phyloP scores from a whole-genome alignment of 371 early-diverging fungal species.

The Rhizomucor pusillus region DNA sequence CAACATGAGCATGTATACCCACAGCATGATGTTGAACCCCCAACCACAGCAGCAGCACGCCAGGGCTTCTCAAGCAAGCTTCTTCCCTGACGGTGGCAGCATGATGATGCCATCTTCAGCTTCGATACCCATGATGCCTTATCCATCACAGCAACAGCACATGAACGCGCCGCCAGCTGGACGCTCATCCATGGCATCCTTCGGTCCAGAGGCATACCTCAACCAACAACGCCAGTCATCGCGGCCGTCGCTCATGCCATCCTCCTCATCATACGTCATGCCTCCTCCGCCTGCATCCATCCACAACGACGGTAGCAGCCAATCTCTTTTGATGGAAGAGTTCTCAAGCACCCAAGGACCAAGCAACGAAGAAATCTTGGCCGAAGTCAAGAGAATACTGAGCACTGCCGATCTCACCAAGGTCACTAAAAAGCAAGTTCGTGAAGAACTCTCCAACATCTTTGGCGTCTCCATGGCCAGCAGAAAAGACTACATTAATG shows the following conservation, averaged over 20 bases:
- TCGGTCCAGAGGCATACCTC: constrained; percentile 17
- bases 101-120: constrained; percentile 21
- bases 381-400: constrained; percentile 75
- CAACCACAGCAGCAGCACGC: constrained; percentile 1
- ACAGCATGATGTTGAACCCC: constrained; percentile 25
- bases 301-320: constrained; percentile 17
- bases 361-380: constrained; percentile 76
- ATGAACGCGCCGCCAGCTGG: constrained; percentile 2
- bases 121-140: constrained; percentile 37
- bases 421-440: constrained; percentile 80
- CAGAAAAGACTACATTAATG: constrained; percentile 57
- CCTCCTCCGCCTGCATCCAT: constrained; percentile 8
- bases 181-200: constrained; percentile 13
- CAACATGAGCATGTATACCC: constrained; percentile 25
- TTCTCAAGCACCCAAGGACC: constrained; percentile 22
- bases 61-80: constrained; percentile 5
- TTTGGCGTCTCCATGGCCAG: constrained; percentile 48
- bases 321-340: constrained; percentile 36
- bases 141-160: constrained; percentile 11
- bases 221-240: constrained; percentile 5
- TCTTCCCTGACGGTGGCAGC: constrained; percentile 6
- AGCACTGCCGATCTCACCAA: constrained; percentile 74
- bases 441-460: constrained; percentile 38
- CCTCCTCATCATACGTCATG: constrained; percentile 10
- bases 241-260: constrained; percentile 21